These are phyloP conservation scores for Tolypocladium guangdongense DNA, from an alignment of 2,329 filamentous ascomycete genomes.

Conservation along the genomic window DNA sequence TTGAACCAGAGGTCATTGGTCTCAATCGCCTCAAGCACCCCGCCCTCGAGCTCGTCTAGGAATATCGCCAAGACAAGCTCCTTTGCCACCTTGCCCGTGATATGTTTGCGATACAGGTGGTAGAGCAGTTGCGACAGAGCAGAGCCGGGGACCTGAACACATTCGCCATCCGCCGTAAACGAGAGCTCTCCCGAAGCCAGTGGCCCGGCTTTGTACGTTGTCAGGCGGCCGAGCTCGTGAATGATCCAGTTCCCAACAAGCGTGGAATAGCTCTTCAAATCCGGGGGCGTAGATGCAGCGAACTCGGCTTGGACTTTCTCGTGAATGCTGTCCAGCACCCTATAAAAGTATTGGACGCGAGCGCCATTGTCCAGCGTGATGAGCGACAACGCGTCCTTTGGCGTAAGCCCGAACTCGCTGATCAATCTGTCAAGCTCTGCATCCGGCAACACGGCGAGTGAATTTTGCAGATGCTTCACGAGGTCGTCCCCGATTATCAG, in stretches of 20 bases:
- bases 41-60: constrained; percentile 31
- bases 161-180: constrained; percentile 36
- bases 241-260: constrained; percentile 57
- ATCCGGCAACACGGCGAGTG: constrained; percentile 64
- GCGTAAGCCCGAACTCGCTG: constrained; percentile 53
- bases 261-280: constrained; percentile 27
- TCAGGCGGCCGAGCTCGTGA: constrained; percentile 63
- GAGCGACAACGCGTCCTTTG: constrained; percentile 76
- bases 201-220: constrained; percentile 53
- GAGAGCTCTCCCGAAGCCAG: constrained; percentile 42
- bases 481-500: constrained; percentile 64
- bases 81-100: constrained; percentile 47
- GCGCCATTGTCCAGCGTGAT: constrained; percentile 67
- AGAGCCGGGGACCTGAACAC: constrained; percentile 30
- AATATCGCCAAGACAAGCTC: constrained; percentile 44
- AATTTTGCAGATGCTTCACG: constrained; percentile 48
- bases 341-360: constrained; percentile 71
- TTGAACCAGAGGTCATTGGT: constrained; percentile 41
- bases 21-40: constrained; percentile 34
- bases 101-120: constrained; percentile 34
- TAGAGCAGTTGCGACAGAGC: constrained; percentile 41
- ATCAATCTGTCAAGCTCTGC: constrained; percentile 53
- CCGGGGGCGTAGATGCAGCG: constrained; percentile 7
- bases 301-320: constrained; percentile 13
- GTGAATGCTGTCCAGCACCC: constrained; percentile 43